phyloP scores from a whole-genome alignment of 1,139 yeast species.

The Geotrichum australiense region DNA sequence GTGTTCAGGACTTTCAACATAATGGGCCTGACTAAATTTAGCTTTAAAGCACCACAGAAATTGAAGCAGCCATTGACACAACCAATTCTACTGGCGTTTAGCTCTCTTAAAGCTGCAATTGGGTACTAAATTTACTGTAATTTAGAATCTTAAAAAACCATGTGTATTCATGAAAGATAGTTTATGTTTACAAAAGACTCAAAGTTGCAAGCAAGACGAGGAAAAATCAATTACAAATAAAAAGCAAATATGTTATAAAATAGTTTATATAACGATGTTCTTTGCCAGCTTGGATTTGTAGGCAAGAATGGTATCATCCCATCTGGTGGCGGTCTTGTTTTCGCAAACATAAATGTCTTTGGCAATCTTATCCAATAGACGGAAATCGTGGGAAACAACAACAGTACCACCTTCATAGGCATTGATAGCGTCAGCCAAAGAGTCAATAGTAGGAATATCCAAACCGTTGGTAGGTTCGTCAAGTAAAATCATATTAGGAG shows the following conservation, averaged over 20 bases:
- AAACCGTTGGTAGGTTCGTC: constrained; percentile 99
- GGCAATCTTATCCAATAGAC: constrained; percentile 94
- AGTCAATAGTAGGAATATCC: constrained; percentile 96
- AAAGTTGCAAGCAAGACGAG: too few relatives aligned
- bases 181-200: too few relatives aligned
- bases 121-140: too few relatives aligned
- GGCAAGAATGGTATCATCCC: constrained; percentile 87
- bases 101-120: too few relatives aligned
- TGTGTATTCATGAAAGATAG: too few relatives aligned
- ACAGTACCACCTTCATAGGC: constrained; percentile 97
- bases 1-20: too few relatives aligned
- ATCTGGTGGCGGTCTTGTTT: constrained; percentile 87
- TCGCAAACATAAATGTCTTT: constrained; percentile 95
- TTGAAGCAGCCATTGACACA: too few relatives aligned
- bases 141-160: too few relatives aligned
- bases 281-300: constrained; percentile 92
- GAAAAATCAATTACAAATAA: constrained; percentile 4
- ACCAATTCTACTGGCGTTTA: too few relatives aligned
- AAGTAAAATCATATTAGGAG: constrained; percentile 87
- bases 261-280: constrained; percentile 44
- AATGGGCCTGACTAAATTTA: too few relatives aligned
- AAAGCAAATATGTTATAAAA: constrained; percentile 11
- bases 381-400: constrained; percentile 98
- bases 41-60: too few relatives aligned
- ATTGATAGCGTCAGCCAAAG: constrained; percentile 92